Conservation (phyloP, 73 alveolate species). For the Paramecium pentaurelia region DNA sequence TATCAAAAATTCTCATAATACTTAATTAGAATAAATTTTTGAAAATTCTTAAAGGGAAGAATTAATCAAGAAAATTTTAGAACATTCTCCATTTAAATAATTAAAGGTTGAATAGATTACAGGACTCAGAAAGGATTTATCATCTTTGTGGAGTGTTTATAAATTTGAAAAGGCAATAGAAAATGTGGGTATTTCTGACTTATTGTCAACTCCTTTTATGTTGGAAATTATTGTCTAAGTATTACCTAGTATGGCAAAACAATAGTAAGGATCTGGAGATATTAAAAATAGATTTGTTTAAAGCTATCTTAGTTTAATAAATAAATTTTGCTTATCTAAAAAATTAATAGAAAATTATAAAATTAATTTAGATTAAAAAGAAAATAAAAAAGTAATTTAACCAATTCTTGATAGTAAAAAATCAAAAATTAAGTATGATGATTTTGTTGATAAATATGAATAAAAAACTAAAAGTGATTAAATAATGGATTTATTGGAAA, state of each 20-base stretch:
- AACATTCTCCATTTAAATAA: not conserved
- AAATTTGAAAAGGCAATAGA: not conserved
- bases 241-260: not conserved
- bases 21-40: not conserved
- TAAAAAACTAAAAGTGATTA: not conserved
- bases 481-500: not conserved
- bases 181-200: not conserved
- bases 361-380: not conserved
- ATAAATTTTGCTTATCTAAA: not conserved
- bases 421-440: not conserved
- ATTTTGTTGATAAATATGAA: not conserved
- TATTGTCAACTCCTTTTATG: not conserved
- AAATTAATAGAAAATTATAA: not conserved
- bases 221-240: not conserved
- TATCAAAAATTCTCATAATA: not conserved
- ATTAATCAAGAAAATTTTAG: not conserved
- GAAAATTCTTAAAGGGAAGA: not conserved
- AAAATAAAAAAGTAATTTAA: not conserved
- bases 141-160: not conserved
- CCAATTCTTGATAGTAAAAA: not conserved
- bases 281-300: not conserved
- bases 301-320: not conserved
- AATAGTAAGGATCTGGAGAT: not conserved
- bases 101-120: not conserved
- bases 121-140: not conserved